Evolutionary conservation across 371 early-diverging fungal genomes (phyloP), one percentile per base, ranked within the genome.

Genomic region (Thermomucor indicae-seudaticae): DNA sequence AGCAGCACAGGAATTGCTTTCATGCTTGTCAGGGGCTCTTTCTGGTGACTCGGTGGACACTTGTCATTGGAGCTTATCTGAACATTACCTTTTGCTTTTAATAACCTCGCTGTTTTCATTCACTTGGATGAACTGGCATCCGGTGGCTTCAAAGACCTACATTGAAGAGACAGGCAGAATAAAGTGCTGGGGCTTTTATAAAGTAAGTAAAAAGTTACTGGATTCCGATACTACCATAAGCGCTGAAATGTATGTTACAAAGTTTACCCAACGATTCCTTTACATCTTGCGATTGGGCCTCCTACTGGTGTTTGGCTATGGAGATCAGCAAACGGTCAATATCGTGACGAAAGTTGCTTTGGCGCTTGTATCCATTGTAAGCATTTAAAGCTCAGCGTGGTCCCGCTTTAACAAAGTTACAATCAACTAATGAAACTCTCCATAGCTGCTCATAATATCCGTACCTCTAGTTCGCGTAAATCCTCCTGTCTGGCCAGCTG

Each of bases 81-180:
- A 44, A 4, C 27, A 37, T 34, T 25, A 25, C 23, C 14, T 27
- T 6, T 24, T 25, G 0, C 29, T 45, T 37, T 6, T 19, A 8
- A 22, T 17, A 20, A 10, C 38, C 2, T 28, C n/a, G 4, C 1
- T 40, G 2, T 29, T 48, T 11, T 55, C 56, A 2, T 49, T 43
- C 22, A 4, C 39, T 14, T 55, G 56, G 49, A 49, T 49, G 49
- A 19, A 43, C n/a, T 55, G 56, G 56, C 56, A 55, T 24, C 47
- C 40, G 8, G 19, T 34, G 16, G 56, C 37, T 14, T 55, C 56
- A 16, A 43, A 42, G 20, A 49, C 48, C 1, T 49, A 43, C 38
- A 34, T 38, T 49, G 49, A 48, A 31, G 41, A 37, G 34, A 29
- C 16, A 19, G 34, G 23, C 6, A 46, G 32, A 4, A 29, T 55